A percentile compares a stretch with the other conserved stretches of the same genome.
phyloP scores from a whole-genome alignment of 331 rosid species.

The Pyrus hybrid region DNA sequence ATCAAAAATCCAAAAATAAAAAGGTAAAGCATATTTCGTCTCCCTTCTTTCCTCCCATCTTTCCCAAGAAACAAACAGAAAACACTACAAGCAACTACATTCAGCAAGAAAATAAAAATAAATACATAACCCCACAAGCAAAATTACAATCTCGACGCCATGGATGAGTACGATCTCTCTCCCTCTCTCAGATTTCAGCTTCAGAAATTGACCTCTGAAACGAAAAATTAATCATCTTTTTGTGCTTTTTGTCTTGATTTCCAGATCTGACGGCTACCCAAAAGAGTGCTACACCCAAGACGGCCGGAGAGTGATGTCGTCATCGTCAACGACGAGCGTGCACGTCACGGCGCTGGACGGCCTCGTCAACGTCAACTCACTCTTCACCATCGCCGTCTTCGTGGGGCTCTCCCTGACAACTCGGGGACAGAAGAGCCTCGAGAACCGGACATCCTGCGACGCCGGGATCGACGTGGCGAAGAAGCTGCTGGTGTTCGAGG shows the following conservation, averaged over 20 bases:
- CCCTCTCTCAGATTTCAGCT: neutral
- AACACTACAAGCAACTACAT: neutral
- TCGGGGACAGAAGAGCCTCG: slow-evolving; percentile 53
- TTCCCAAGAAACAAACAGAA: neutral
- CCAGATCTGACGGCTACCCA: slow-evolving; percentile 47
- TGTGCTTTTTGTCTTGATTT: neutral
- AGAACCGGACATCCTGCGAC: slow-evolving; percentile 48
- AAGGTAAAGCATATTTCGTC: slow-evolving; percentile 13
- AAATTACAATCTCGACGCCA: neutral
- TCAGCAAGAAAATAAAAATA: neutral
- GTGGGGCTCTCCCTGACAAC: slow-evolving; percentile 75
- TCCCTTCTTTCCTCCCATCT: neutral
- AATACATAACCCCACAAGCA: neutral
- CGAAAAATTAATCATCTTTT: neutral
- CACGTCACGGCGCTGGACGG: slow-evolving; percentile 91
- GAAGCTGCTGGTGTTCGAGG: slow-evolving; percentile 77
- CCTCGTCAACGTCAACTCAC: slow-evolving; percentile 76
- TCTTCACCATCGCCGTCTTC: slow-evolving; percentile 82
- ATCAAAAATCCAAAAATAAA: neutral
- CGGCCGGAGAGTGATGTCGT: neutral
- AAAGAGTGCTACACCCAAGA: slow-evolving; percentile 26
- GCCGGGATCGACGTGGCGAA: slow-evolving; percentile 51
- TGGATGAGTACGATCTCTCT: neutral
- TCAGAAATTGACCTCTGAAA: neutral
- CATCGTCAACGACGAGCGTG: slow-evolving; percentile 53